These are phyloP conservation scores for Peziza echinospora DNA, from an alignment of 495 filamentous ascomycete species.

Conservation along the genomic window DNA sequence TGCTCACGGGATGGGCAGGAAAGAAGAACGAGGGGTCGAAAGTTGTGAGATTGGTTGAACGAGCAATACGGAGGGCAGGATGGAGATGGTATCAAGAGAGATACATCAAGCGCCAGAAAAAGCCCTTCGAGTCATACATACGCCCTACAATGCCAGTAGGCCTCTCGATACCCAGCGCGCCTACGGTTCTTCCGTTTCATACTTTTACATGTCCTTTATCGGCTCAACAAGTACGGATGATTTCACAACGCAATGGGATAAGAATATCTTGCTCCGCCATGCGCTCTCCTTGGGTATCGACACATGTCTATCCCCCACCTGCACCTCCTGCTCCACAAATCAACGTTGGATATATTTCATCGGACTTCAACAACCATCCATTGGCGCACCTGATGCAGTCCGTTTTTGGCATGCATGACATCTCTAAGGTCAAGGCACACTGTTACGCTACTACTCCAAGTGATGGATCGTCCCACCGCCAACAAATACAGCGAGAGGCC, in stretches of 20 bases:
- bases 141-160: constrained; percentile 55
- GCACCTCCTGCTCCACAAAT: constrained; percentile 61
- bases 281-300: constrained; percentile 63
- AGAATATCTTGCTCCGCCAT: constrained; percentile 82
- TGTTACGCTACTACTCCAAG: constrained; percentile 95
- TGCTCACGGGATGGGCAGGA: constrained; percentile 48
- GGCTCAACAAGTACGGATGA: constrained; percentile 80
- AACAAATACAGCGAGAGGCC: constrained; percentile 85
- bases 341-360: constrained; percentile 87
- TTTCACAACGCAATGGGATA: constrained; percentile 85
- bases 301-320: constrained; percentile 62
- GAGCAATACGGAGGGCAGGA: constrained; percentile 49
- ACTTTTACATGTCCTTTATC: constrained; percentile 91
- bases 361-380: constrained; percentile 98
- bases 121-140: constrained; percentile 38
- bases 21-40: constrained; percentile 74
- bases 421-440: constrained; percentile 50
- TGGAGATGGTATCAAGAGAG: constrained; percentile 81
- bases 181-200: constrained; percentile 94
- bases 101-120: constrained; percentile 39
- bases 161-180: constrained; percentile 66
- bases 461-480: constrained; percentile 75
- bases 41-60: constrained; percentile 66
- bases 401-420: constrained; percentile 81
- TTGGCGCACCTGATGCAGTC: constrained; percentile 83